Conservation (phyloP, 2,329 filamentous ascomycete genomes). For the Amylocarpus encephaloides region DNA sequence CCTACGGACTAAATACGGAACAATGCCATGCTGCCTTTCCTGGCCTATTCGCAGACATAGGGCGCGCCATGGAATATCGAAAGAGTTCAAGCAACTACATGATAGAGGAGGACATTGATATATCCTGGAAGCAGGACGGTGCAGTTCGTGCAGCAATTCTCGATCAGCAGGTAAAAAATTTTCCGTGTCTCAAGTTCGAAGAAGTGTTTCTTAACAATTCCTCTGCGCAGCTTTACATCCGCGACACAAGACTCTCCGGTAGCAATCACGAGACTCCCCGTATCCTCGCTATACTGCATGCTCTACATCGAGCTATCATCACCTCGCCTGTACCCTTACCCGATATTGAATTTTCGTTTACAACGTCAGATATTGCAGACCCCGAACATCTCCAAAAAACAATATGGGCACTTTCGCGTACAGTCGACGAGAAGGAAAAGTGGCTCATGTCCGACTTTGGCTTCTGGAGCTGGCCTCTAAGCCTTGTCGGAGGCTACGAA, state of each 20-base stretch:
- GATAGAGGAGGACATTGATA: conserved; percentile 14
- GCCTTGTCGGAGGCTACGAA: conserved; percentile 33
- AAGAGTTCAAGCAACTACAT: conserved; percentile 4
- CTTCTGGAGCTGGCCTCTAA: conserved; percentile 32
- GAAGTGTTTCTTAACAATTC: background rate
- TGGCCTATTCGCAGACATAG: conserved; percentile 14
- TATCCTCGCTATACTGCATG: conserved; percentile 30
- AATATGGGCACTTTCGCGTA: conserved; percentile 24
- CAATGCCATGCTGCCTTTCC: conserved; percentile 12
- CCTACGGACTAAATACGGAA: conserved; percentile 3
- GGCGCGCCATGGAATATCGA: conserved; percentile 9
- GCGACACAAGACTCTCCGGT: conserved; percentile 20
- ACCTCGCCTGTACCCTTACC: conserved; percentile 31
- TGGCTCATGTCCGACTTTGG: conserved; percentile 34
- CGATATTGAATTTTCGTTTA: conserved; percentile 34
- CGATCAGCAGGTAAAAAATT: conserved; percentile 16
- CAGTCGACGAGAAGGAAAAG: conserved; percentile 16
- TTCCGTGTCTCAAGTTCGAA: background rate
- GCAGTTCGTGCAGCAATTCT: conserved; percentile 16
- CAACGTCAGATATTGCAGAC: conserved; percentile 22
- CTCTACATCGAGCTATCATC: conserved; percentile 33
- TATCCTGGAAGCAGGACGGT: conserved; percentile 6
- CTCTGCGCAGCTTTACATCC: conserved; percentile 32
- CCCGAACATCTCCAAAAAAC: conserved; percentile 8
- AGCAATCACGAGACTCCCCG: conserved; percentile 23